phyloP scores from a whole-genome alignment of 1,139 yeast species.

The Yamadazyma pseudoaaseri region DNA sequence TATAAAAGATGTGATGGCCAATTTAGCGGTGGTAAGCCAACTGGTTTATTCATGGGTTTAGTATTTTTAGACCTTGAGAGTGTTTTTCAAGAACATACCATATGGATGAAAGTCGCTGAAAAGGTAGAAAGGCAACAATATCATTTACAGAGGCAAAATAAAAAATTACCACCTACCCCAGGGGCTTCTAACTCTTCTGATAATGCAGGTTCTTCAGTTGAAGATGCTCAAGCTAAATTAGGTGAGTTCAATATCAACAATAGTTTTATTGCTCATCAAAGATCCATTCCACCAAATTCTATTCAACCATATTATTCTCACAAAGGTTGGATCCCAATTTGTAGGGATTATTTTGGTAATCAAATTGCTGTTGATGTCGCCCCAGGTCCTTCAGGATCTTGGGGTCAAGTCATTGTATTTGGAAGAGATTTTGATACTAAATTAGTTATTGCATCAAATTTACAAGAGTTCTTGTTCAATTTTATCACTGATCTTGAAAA shows the following conservation, averaged over 20 bases:
- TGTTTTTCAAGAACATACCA: slow-evolving; percentile 64
- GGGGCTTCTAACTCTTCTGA: slow-evolving; percentile 7
- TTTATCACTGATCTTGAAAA: slow-evolving; percentile 52
- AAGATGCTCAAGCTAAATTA: slow-evolving; percentile 12
- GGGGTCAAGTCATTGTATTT: slow-evolving; percentile 63
- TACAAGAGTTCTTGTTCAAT: slow-evolving; percentile 53
- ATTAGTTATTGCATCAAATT: slow-evolving; percentile 54
- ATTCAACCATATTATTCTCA: slow-evolving; percentile 56
- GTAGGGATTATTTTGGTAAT: slow-evolving; percentile 59
- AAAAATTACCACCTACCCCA: slow-evolving; percentile 5
- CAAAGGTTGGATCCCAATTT: slow-evolving; percentile 60
- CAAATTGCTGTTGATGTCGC: slow-evolving; percentile 61
- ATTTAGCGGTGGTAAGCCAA: slow-evolving; percentile 70
- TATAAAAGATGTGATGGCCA: slow-evolving; percentile 81
- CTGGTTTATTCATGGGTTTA: slow-evolving; percentile 73
- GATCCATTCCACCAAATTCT: slow-evolving; percentile 56
- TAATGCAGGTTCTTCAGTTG: slow-evolving; percentile 18
- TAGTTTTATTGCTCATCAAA: slow-evolving; percentile 48
- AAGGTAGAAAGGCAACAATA: slow-evolving; percentile 45
- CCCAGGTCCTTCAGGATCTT: slow-evolving; percentile 58
- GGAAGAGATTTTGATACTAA: slow-evolving; percentile 68
- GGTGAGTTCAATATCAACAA: slow-evolving; percentile 16
- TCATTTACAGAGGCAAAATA: slow-evolving; percentile 26
- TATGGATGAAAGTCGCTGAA: slow-evolving; percentile 71
- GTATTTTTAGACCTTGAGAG: slow-evolving; percentile 70